Conservation (phyloP, 2,329 filamentous ascomycete genomes). For the Claviceps capensis region DNA sequence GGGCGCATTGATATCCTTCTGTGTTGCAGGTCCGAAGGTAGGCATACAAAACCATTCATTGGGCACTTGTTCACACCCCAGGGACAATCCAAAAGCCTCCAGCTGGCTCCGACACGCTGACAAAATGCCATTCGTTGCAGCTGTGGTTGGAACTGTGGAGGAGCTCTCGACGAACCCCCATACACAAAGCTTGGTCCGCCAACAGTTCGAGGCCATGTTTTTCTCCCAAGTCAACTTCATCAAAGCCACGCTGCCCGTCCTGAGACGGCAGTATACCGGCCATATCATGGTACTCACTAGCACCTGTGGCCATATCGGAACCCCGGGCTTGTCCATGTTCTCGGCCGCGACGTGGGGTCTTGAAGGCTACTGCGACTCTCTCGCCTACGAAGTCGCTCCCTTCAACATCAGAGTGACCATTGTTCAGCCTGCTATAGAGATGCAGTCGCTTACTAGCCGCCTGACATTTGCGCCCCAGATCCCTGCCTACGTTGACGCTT, state of each 20-base stretch:
- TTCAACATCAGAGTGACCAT: constrained; percentile 97
- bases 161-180: constrained; percentile 63
- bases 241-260: constrained; percentile 68
- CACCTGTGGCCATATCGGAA: constrained; percentile 84
- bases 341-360: constrained; percentile 89
- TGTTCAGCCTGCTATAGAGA: constrained; percentile 89
- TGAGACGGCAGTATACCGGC: constrained; percentile 68
- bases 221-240: constrained; percentile 95
- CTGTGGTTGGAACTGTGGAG: constrained; percentile 81
- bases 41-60: constrained; percentile 5
- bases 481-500: constrained; percentile 29
- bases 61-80: neutral
- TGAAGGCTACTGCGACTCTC: constrained; percentile 87
- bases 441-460: constrained; percentile 73
- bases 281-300: constrained; percentile 86
- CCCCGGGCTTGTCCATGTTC: constrained; percentile 80
- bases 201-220: constrained; percentile 91
- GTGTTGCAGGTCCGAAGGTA: constrained; percentile 79
- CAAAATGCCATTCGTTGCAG: constrained; percentile 24
- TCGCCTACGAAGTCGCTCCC: constrained; percentile 91
- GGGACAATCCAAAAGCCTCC: neutral
- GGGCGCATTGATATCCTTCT: constrained; percentile 80
- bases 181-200: constrained; percentile 66
- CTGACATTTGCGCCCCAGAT: constrained; percentile 74
- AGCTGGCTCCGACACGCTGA: neutral